phyloP scores from a whole-genome alignment of 768 basidiomycete genomes.

The Hygrophorus pudorinus region DNA sequence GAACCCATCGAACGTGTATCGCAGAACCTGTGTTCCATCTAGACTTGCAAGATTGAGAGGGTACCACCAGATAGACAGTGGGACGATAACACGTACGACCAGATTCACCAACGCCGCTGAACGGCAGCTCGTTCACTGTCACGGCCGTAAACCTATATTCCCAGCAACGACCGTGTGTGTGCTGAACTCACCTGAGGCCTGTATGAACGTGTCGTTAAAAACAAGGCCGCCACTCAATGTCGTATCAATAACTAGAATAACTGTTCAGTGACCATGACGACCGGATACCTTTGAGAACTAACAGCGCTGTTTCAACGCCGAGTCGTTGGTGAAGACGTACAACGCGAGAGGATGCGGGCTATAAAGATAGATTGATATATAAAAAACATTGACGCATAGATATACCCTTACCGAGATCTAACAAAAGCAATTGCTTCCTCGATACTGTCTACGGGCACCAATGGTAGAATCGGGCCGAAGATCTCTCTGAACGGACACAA shows the following conservation, averaged over 20 bases:
- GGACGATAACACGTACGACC: constrained; percentile 38
- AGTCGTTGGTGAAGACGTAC: too few species aligned
- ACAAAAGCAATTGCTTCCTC: constrained; percentile 49
- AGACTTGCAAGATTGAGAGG: constrained; percentile 1
- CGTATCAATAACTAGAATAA: too few species aligned
- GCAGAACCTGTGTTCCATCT: constrained; percentile 45
- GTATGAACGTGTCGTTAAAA: too few species aligned
- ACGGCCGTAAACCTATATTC: constrained; percentile 55
- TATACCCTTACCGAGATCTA: constrained; percentile 32
- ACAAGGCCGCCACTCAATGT: too few species aligned
- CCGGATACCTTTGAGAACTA: too few species aligned
- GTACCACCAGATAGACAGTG: neutral
- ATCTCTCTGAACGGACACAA: constrained; percentile 39
- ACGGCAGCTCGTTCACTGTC: constrained; percentile 33
- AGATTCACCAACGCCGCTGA: constrained; percentile 51
- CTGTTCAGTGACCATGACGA: too few species aligned
- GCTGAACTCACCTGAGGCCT: too few species aligned
- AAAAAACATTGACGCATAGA: too few species aligned
- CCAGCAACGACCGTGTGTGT: constrained; percentile 37
- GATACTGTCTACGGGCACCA: constrained; percentile 46
- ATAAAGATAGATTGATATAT: too few species aligned
- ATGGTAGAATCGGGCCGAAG: constrained; percentile 63
- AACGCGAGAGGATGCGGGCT: too few species aligned
- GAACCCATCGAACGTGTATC: constrained; percentile 47
- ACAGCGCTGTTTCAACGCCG: too few species aligned